These are phyloP conservation scores for Acrocalymma vagum DNA, from an alignment of 2,329 filamentous ascomycete species.

Conservation along the genomic window DNA sequence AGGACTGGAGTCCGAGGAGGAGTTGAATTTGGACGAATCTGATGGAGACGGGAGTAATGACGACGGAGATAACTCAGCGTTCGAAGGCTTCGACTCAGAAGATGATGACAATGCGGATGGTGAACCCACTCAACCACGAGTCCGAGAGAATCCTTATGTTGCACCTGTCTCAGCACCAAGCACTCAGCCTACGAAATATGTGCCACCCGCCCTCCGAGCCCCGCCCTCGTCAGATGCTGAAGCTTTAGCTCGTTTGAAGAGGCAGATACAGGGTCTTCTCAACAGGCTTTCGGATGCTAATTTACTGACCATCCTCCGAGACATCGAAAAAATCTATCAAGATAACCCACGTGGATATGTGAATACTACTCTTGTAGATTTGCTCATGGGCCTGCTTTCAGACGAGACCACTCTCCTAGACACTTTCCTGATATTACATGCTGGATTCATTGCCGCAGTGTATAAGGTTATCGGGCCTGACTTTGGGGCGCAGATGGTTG, in stretches of 20 bases:
- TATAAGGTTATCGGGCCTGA: slow-evolving; percentile 89
- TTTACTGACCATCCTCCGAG: slow-evolving; percentile 80
- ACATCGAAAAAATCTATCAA: slow-evolving; percentile 84
- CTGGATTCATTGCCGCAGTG: slow-evolving; percentile 86
- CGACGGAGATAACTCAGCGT: slow-evolving; percentile 26
- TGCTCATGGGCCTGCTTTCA: slow-evolving; percentile 80
- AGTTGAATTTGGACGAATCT: slow-evolving; percentile 22
- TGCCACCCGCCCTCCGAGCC: slow-evolving; percentile 84
- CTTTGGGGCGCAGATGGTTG: slow-evolving; percentile 86
- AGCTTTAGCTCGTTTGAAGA: slow-evolving; percentile 72
- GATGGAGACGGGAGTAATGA: slow-evolving; percentile 27
- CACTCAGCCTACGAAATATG: slow-evolving; percentile 72
- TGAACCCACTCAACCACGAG: slow-evolving; percentile 46
- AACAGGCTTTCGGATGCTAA: slow-evolving; percentile 95
- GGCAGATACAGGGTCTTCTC: slow-evolving; percentile 86
- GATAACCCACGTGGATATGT: slow-evolving; percentile 88
- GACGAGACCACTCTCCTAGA: slow-evolving; percentile 82
- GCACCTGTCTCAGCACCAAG: slow-evolving; percentile 67
- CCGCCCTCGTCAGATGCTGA: slow-evolving; percentile 71
- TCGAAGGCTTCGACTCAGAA: slow-evolving; percentile 40
- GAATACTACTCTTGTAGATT: slow-evolving; percentile 79
- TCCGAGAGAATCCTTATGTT: slow-evolving; percentile 87
- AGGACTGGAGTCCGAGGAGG: slow-evolving; percentile 36
- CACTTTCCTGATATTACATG: slow-evolving; percentile 88
- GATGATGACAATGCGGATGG: slow-evolving; percentile 37